phyloP scores from a whole-genome alignment of 257 asterid species.

The Nicotiana knightiana region DNA sequence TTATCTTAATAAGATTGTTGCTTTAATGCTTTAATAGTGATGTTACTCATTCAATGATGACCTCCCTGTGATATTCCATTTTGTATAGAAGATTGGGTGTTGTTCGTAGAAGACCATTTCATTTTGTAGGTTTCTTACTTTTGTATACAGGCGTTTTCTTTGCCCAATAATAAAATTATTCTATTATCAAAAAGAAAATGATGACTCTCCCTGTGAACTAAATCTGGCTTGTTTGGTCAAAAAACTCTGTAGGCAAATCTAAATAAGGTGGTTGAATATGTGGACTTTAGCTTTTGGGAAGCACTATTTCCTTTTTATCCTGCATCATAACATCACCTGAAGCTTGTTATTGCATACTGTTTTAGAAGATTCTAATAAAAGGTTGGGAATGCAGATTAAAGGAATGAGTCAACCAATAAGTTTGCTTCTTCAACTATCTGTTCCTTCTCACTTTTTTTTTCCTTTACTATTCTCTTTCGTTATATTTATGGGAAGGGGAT shows the following conservation, averaged over 20 bases:
- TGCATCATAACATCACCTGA: not conserved
- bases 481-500: not conserved
- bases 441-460: not conserved
- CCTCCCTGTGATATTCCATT: not conserved
- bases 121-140: too few species aligned
- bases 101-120: too few species aligned
- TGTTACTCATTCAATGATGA: not conserved
- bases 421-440: not conserved
- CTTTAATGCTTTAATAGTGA: not conserved
- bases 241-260: not conserved
- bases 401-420: not conserved
- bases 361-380: not conserved
- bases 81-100: too few species aligned
- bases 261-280: not conserved
- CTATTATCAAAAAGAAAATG: too few species aligned
- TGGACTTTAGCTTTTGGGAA: not conserved
- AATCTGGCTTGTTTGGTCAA: slow-evolving; percentile 1
- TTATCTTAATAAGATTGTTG: not conserved
- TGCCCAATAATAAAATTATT: too few species aligned
- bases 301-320: not conserved
- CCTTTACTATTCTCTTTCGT: not conserved
- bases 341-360: not conserved
- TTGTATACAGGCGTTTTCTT: too few species aligned
- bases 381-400: not conserved
- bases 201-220: not conserved